Percentiles rank a stretch among this genome's conserved stretches.
Evolutionary conservation across 2,329 filamentous ascomycete genomes (phyloP).

Genomic region (Lasiodiplodia sp.): DNA sequence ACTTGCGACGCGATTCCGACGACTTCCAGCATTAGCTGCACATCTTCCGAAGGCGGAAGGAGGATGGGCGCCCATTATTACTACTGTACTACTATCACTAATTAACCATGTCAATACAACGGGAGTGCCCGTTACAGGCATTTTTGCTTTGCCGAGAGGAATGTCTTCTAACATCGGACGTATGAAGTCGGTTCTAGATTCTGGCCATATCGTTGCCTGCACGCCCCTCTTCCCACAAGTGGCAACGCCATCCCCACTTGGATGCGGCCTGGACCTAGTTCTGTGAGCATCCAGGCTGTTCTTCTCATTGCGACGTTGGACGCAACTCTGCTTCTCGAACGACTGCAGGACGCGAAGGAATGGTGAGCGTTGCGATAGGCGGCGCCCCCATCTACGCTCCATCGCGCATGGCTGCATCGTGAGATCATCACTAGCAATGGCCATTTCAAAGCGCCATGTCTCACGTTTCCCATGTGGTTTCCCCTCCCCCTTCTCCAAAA

Average conservation of each 20-base stretch:
- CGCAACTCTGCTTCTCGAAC: not conserved
- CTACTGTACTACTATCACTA: not conserved
- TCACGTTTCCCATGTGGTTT: too few species aligned
- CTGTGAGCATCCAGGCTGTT: not conserved
- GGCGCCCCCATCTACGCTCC: too few species aligned
- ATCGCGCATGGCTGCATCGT: too few species aligned
- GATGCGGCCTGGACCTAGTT: not conserved
- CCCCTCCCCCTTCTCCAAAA: too few species aligned
- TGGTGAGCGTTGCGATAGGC: too few species aligned
- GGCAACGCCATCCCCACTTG: not conserved
- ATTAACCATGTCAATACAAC: not conserved
- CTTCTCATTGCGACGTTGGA: not conserved
- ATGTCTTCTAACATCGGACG: not conserved
- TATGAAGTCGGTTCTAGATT: conserved; percentile 1
- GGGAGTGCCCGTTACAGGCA: not conserved
- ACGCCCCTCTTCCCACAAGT: not conserved
- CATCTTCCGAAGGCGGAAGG: not conserved
- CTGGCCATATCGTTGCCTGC: not conserved
- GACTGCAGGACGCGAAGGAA: not conserved
- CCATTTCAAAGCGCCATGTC: too few species aligned
- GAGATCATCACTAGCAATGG: too few species aligned
- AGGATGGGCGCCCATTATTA: not conserved
- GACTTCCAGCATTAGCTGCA: too few species aligned
- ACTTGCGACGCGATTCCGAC: not conserved
- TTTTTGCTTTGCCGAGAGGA: not conserved